Percentiles rank a stretch among this genome's conserved stretches.
phyloP scores from a whole-genome alignment of 208 protist species.

The Endotrypanum monterogeii region DNA sequence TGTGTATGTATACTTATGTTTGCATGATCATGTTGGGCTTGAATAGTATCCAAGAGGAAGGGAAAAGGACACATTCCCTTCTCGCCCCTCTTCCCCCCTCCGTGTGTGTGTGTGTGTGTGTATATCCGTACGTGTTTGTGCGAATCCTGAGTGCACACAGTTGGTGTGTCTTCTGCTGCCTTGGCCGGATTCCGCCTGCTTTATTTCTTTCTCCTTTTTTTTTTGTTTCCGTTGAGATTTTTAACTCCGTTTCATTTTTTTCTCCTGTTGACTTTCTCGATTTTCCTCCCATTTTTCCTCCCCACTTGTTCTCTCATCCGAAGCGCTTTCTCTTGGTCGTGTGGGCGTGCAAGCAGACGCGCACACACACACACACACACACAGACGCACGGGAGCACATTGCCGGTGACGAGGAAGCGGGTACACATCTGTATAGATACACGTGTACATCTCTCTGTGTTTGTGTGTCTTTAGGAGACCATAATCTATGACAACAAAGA shows the following conservation, averaged over 20 bases:
- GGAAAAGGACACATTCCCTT: too few species aligned
- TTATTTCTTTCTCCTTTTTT: too few species aligned
- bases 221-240: background rate
- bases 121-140: too few species aligned
- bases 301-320: background rate
- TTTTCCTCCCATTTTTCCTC: background rate
- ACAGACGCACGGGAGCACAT: too few species aligned
- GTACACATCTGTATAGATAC: background rate
- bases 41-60: too few species aligned
- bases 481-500: too few species aligned
- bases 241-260: background rate
- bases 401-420: background rate
- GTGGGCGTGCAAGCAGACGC: background rate
- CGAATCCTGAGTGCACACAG: too few species aligned
- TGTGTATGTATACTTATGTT: too few species aligned
- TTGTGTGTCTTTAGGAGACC: background rate
- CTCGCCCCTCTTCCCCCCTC: background rate
- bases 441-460: background rate
- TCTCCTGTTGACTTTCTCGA: background rate
- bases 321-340: background rate
- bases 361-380: background rate
- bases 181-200: too few species aligned
- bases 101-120: background rate
- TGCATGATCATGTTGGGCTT: too few species aligned
- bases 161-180: too few species aligned